Evolutionary conservation across 192 early-diverging fungal genomes (phyloP).

Genomic region (Gamsiella multidivaricata): DNA sequence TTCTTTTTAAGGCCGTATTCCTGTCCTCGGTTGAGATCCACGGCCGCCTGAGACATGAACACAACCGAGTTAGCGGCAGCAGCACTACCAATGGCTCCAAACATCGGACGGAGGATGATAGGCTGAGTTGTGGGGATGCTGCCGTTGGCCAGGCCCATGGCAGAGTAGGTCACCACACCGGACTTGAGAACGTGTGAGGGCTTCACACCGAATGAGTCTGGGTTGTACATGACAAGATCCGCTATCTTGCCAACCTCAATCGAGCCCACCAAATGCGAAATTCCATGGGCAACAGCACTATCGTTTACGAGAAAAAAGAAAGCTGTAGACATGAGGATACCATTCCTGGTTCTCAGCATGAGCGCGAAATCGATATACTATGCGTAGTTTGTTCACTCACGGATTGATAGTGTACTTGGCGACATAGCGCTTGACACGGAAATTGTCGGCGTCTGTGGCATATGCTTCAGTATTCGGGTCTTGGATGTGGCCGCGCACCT

Average conservation of each 20-base stretch:
- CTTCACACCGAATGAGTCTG: slow-evolving; percentile 89
- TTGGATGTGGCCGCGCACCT: slow-evolving; percentile 75
- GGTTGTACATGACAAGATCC: slow-evolving; percentile 88
- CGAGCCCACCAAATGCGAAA: slow-evolving; percentile 90
- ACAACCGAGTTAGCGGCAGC: slow-evolving; percentile 71
- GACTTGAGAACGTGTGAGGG: slow-evolving; percentile 90
- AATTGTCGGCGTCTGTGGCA: slow-evolving; percentile 81
- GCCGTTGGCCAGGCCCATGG: slow-evolving; percentile 95
- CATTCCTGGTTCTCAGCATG: no score
- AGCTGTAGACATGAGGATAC: not conserved
- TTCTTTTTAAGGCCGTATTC: slow-evolving; percentile 77
- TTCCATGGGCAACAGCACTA: slow-evolving; percentile 88
- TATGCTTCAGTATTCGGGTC: slow-evolving; percentile 30
- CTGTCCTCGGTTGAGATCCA: slow-evolving; percentile 64
- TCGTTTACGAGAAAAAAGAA: not conserved
- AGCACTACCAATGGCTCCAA: slow-evolving; percentile 75
- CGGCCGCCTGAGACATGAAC: slow-evolving; percentile 85
- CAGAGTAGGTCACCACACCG: slow-evolving; percentile 84
- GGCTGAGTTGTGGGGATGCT: slow-evolving; percentile 97
- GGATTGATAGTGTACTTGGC: slow-evolving; percentile 99
- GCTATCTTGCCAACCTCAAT: slow-evolving; percentile 96
- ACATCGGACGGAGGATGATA: slow-evolving; percentile 87
- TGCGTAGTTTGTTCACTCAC: slow-evolving; percentile 68
- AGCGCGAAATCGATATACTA: no score
- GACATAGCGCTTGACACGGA: slow-evolving; percentile 89